These are phyloP conservation scores for Pascua guehoae DNA, from an alignment of 1,284 basidiomycete species.

Conservation along the genomic window DNA sequence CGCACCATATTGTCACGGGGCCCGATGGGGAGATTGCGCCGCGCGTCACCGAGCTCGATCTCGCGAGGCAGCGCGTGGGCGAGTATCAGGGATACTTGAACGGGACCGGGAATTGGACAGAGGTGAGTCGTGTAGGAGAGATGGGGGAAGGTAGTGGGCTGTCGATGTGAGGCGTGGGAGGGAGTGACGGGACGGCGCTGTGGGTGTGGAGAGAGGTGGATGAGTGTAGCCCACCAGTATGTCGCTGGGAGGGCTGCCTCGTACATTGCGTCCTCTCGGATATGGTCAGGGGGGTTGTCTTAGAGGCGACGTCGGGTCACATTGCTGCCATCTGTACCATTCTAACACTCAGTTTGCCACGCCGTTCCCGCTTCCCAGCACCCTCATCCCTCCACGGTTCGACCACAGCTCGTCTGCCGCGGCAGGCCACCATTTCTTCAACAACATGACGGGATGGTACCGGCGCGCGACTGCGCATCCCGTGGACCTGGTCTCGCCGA, in stretches of 20 bases:
- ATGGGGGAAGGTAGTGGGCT: background rate
- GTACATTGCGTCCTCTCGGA: background rate
- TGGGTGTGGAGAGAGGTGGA: background rate
- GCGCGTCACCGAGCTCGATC: slow-evolving; percentile 34
- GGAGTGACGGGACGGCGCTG: too few species aligned
- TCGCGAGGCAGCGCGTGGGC: slow-evolving; percentile 22
- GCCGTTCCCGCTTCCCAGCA: slow-evolving; percentile 24
- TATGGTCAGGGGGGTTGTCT: background rate
- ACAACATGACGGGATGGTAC: slow-evolving; percentile 49
- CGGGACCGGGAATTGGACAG: slow-evolving; percentile 39
- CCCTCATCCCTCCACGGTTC: slow-evolving; percentile 33
- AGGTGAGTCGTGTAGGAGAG: slow-evolving; percentile 27
- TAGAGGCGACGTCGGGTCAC: background rate
- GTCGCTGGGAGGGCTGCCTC: background rate
- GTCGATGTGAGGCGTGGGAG: background rate
- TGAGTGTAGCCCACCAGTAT: background rate
- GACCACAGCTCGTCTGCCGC: slow-evolving; percentile 14
- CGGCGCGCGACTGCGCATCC: slow-evolving; percentile 33
- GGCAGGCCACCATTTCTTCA: slow-evolving; percentile 22
- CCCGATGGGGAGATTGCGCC: slow-evolving; percentile 35
- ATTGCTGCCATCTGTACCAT: slow-evolving; percentile 8
- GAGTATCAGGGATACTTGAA: slow-evolving; percentile 37
- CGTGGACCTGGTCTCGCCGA: slow-evolving; percentile 12
- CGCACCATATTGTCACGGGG: slow-evolving; percentile 25
- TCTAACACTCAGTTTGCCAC: slow-evolving; percentile 23